Base-by-base conservation (phyloP, 129 eudicot species). In the Calendula officinalis region DNA sequence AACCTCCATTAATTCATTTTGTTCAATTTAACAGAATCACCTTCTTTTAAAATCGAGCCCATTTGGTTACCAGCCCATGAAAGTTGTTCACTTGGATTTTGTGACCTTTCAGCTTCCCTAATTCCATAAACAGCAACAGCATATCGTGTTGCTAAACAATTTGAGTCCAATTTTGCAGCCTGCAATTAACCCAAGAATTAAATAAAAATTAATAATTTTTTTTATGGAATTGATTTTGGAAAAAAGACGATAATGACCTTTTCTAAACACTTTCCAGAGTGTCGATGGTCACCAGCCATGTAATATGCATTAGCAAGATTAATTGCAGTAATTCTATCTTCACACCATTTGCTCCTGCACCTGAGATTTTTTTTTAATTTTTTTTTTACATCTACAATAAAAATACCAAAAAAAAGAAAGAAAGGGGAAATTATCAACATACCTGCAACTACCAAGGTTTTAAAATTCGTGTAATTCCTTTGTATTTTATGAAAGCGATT, bases 91-190 rank as follows among this genome's bases (percentile, higher is more conserved):
- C 77, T 81, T 7, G 95, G 98, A 78, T 83, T 92, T 73, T 92
- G 96, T 34, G 87, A 81, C 80, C 99, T 83, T 77, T 92, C 99
- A 48, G 92, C 96, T 61, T 92, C 95, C 75, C 88, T 79, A 60
- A 92, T 86, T 54, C 99, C 79, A 58, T 88, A 96, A 64, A 92
- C 87, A 33, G 95, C 99, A 76, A 83, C 88, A 56, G 91, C 96
- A 69, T 85, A 92, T 62, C 99, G 81, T 33, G 86, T 83, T 60
- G 99, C 88, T 80, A 92, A 67, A 79, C 99, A 92, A 78, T 81
- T 92, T 36, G 99, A 90, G 60, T 92, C 99, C 80, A 92, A 71
- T 76, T 92, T 92, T 45, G 84, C 99, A n/a, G 96, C 99, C 99
- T 91, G 79, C 13, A 33, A 10, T 42, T 42, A 42, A 48, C 36